Conservation (phyloP, 2,329 filamentous ascomycete genomes). For the Claviceps monticola region DNA sequence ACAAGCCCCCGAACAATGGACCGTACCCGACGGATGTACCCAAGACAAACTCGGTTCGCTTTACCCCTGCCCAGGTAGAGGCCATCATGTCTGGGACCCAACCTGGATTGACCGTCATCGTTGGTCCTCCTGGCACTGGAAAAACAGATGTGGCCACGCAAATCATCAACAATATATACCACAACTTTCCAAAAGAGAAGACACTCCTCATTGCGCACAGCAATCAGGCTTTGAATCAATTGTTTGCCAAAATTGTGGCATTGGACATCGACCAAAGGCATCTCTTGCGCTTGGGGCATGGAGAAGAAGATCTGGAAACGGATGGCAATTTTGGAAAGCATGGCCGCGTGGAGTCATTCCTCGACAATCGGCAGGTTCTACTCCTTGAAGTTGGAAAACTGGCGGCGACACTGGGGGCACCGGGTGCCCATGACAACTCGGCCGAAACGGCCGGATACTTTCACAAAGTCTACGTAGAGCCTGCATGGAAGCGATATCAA, state of each 20-base stretch:
- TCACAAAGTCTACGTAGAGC: slow-evolving; percentile 79
- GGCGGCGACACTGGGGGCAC: slow-evolving; percentile 69
- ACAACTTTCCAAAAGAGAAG: slow-evolving; percentile 88
- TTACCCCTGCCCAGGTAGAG: slow-evolving; percentile 82
- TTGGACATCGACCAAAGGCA: slow-evolving; percentile 93
- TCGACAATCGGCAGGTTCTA: slow-evolving; percentile 70
- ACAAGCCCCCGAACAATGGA: slow-evolving; percentile 75
- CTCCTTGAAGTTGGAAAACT: slow-evolving; percentile 76
- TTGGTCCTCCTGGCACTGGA: slow-evolving; percentile 89
- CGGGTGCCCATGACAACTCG: slow-evolving; percentile 89
- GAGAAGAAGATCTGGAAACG: slow-evolving; percentile 84
- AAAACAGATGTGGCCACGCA: slow-evolving; percentile 99
- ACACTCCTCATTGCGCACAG: slow-evolving; percentile 91
- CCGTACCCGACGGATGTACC: slow-evolving; percentile 79
- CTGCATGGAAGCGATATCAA: slow-evolving; percentile 78
- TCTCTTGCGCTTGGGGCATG: slow-evolving; percentile 80
- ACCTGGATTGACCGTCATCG: slow-evolving; percentile 82
- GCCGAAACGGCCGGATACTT: slow-evolving; percentile 97
- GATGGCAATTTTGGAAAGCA: slow-evolving; percentile 85
- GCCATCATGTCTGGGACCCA: slow-evolving; percentile 90
- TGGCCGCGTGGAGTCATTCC: slow-evolving; percentile 86
- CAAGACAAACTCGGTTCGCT: slow-evolving; percentile 70
- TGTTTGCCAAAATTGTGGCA: slow-evolving; percentile 96
- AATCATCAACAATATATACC: slow-evolving; percentile 97
- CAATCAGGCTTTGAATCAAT: slow-evolving; percentile 92